These are phyloP conservation scores for Cryptococcus maquisensis DNA, from an alignment of 1,284 basidiomycete species.

Conservation along the genomic window DNA sequence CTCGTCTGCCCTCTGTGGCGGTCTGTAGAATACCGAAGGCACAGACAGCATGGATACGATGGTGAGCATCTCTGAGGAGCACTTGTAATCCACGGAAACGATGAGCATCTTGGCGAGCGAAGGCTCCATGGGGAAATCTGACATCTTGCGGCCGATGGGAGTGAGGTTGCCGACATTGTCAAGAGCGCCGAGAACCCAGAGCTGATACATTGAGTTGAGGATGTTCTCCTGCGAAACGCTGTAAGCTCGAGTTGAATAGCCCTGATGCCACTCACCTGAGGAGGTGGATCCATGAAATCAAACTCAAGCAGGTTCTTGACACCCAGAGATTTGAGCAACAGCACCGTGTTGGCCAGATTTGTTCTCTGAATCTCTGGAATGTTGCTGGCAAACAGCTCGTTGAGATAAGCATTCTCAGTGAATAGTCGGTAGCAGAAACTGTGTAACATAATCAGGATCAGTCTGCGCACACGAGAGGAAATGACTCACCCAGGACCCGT, in stretches of 20 bases:
- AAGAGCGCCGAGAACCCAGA: constrained; percentile 96
- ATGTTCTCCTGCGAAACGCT: constrained; percentile 69
- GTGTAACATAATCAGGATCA: not conserved
- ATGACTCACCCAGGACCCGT: constrained; percentile 79
- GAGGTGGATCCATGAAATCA: constrained; percentile 97
- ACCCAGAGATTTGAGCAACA: constrained; percentile 90
- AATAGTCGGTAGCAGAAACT: constrained; percentile 94
- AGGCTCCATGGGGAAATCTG: constrained; percentile 97
- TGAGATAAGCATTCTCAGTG: constrained; percentile 92
- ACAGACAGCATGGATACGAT: constrained; percentile 99
- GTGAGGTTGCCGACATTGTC: constrained; percentile 98
- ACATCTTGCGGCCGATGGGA: constrained; percentile 88
- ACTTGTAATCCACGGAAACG: constrained; percentile 86
- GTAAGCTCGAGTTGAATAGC: not conserved
- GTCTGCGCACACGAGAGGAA: not conserved
- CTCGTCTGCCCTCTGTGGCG: constrained; percentile 92
- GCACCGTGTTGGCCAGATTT: constrained; percentile 92
- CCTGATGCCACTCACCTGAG: constrained; percentile 45
- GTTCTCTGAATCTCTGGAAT: constrained; percentile 98
- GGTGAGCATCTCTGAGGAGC: constrained; percentile 92
- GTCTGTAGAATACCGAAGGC: constrained; percentile 92
- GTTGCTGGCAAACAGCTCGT: constrained; percentile 94
- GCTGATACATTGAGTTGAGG: constrained; percentile 96
- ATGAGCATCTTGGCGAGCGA: constrained; percentile 98
- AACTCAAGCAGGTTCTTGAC: constrained; percentile 94